Conservation (phyloP, 129 eudicot species). For the Helichrysum umbraculigerum region DNA sequence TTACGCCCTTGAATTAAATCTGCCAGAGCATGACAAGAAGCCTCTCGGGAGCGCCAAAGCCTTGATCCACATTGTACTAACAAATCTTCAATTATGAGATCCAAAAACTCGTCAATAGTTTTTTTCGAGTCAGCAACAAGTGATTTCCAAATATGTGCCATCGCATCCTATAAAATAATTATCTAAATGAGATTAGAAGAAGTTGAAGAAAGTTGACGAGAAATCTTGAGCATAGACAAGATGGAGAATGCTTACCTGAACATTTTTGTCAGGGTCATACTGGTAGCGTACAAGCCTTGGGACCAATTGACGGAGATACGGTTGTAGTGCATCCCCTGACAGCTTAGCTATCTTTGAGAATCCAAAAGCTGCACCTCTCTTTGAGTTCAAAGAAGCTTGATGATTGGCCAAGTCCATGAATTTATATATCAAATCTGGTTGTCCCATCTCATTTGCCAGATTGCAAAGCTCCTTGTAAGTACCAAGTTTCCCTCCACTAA, state of each 20-base stretch:
- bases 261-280: slow-evolving; percentile 97
- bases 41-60: slow-evolving; percentile 99
- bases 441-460: slow-evolving; percentile 98
- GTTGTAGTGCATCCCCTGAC: slow-evolving; percentile 94
- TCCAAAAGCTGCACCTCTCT: slow-evolving; percentile 99
- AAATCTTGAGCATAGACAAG: not conserved
- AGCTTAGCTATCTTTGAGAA: slow-evolving; percentile 95
- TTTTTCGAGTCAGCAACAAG: slow-evolving; percentile 82
- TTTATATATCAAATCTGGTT: slow-evolving; percentile 89
- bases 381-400: slow-evolving; percentile 88
- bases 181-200: slow-evolving; percentile 10
- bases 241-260: slow-evolving; percentile 59
- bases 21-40: slow-evolving; percentile 95
- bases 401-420: slow-evolving; percentile 98
- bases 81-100: slow-evolving; percentile 80
- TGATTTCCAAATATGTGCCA: slow-evolving; percentile 97
- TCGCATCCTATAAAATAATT: slow-evolving; percentile 68
- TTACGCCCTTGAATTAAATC: slow-evolving; percentile 93
- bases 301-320: slow-evolving; percentile 64
- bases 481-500: slow-evolving; percentile 90
- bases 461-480: slow-evolving; percentile 96
- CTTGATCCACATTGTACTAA: slow-evolving; percentile 88
- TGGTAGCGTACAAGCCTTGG: slow-evolving; percentile 96
- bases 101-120: slow-evolving; percentile 84
- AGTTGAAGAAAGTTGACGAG: not conserved